These are phyloP conservation scores for Sphagnum fallax DNA, from an alignment of 228 moss, liverwort and hornwort genomes.

Conservation along the genomic window DNA sequence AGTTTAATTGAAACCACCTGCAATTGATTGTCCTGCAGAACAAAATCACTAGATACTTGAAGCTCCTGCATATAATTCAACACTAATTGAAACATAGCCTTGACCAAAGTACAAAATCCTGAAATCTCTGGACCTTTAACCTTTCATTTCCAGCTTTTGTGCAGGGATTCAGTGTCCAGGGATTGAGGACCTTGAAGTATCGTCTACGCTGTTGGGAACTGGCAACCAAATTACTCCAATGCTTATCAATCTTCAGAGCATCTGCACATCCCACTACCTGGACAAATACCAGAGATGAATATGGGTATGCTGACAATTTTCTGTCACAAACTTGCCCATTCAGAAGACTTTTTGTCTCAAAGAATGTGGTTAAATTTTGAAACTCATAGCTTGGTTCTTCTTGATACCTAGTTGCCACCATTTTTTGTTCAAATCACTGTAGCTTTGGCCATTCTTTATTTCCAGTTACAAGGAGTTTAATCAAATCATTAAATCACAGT, in stretches of 20 bases:
- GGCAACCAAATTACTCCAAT: constrained; percentile 77
- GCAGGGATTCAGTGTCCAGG: not conserved
- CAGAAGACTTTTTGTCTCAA: not conserved
- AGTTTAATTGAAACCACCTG: not conserved
- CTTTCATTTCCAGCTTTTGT: not conserved
- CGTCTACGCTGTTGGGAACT: constrained; percentile 66
- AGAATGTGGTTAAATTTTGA: not conserved
- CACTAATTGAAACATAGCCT: not conserved
- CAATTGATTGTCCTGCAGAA: not conserved
- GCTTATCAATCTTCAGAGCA: constrained; percentile 84
- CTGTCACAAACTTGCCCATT: not conserved
- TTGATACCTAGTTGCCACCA: no score
- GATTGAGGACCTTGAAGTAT: constrained; percentile 52
- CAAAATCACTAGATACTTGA: not conserved
- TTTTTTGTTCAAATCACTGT: no score
- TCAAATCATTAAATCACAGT: no score
- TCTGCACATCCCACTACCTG: constrained; percentile 94
- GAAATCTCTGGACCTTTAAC: not conserved
- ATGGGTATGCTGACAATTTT: not conserved
- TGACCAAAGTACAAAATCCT: not conserved
- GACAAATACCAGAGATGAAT: constrained; percentile 1
- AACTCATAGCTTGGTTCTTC: no score
- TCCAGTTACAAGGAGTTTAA: no score
- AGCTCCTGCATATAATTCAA: not conserved
- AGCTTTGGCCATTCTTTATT: no score